Base-by-base conservation (phyloP, 2,329 filamentous ascomycete genomes). In the Xylaria hypoxylon region DNA sequence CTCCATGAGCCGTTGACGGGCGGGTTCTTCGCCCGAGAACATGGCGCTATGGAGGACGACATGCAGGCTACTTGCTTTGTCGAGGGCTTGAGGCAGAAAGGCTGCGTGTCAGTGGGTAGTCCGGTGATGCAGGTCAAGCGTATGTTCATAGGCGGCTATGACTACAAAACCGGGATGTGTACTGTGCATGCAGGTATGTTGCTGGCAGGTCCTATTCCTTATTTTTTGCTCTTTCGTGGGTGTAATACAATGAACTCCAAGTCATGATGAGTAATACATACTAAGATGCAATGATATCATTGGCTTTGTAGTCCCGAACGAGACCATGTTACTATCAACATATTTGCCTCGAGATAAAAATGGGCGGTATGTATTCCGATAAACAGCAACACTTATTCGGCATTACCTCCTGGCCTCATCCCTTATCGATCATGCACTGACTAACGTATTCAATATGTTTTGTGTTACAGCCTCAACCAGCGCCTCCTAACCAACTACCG, bases 151-250 rank as follows among this genome's bases (percentile, higher is more conserved):
- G 75, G 75, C 8, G 78, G 77, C 0, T 74, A 78, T 19, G 82
- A 83, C 33, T 62, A 72, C 3, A 78, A 77, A 67, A 80, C 78
- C 0, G 80, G 80, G 0, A 57, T 83, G 8, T 83, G 81, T 26
- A 76, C 80, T 28, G 79, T 77, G 1, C 85, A 82, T 77, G 79
- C 79, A 2, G 79, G 84, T 85, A 65, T 76, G 83, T 80, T 63
- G 19, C 40, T 44, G 5, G 22, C n/a, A 24, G n/a, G 2, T 1
- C 33, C 35, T 7, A 10, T 62, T 4, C 22, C 24, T 56, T 26
- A 2, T 7, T 11, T 50, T 13, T 17, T 10, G 15, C 2, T 19
- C 22, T 5, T 26, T 45, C 13, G n/a, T 26, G 35, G 15, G 42
- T 15, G 7, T 8, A 4, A 38, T 45, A n/a, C 11, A 15, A 47